Base-by-base conservation (phyloP, 306 rosid species). In the Casuarina equisetifolia region DNA sequence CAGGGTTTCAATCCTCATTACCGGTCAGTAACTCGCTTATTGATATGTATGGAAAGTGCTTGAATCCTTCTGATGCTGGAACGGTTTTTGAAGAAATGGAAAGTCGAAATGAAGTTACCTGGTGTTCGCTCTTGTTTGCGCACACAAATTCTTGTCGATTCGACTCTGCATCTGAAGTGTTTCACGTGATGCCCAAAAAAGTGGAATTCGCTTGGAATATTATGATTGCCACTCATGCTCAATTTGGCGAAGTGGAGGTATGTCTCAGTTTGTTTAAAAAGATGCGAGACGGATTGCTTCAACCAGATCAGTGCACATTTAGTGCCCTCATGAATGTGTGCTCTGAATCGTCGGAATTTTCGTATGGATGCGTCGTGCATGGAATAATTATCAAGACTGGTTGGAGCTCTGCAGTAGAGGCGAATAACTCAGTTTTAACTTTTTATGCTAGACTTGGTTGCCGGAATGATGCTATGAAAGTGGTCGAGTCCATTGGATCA, bases 1-100 rank as follows among this genome's bases (percentile, higher is more conserved):
- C 86, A 16, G 97, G 97, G 68, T 88, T 79, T 85, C 80, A 4
- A 71, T 78, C 82, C 57, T 86, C 68, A 75, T 85, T 88, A 80
- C 93, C 93, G 0, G 88, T 93, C 1, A 40, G 81, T 51, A 93
- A 91, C 62, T 86, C 93, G 5, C 87, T 93, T 1, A 52, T 91
- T 51, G 91, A 93, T 77, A 86, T 91, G 97, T 93, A 91, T 55
- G 97, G 94, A 8, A 93, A 93, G 83, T 93, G 94, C 83, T 69
- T 75, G 78, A 57, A 46, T 61, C 87, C 94, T 62, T 79, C 40
- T 46, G 75, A 83, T 80, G 94, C 94, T n/a, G 78, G 79, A 20
- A 85, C 80, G 82, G 94, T 86, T 74, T 91, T 89, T 84, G 81
- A 88, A 46, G 97, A 86, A 81, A 86, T 83, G 90, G 69, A 19